A percentile compares a stretch with the other conserved stretches of the same genome.
Evolutionary conservation across 805 yeast species (phyloP).

Genomic region (Dipodascopsis uninucleata): DNA sequence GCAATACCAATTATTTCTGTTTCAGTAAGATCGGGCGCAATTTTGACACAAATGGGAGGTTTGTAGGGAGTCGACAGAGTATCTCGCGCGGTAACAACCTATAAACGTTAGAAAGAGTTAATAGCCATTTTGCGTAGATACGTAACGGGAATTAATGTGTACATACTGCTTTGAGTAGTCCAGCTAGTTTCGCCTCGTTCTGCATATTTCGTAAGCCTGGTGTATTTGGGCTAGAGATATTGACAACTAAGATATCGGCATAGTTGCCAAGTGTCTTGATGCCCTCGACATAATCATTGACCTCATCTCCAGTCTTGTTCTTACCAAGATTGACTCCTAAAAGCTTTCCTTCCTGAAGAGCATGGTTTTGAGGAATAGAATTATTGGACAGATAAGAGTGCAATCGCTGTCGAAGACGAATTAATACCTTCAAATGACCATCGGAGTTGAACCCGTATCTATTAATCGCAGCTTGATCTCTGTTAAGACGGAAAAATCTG

Average conservation of each 20-base stretch:
- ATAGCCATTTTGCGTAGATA: too few species aligned
- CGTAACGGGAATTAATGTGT: too few species aligned
- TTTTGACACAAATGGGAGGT: slow-evolving; percentile 84
- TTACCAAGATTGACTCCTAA: slow-evolving; percentile 87
- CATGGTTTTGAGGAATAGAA: slow-evolving; percentile 31
- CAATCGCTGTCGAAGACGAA: slow-evolving; percentile 63
- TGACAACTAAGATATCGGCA: slow-evolving; percentile 86
- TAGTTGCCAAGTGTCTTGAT: slow-evolving; percentile 73
- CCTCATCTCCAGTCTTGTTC: slow-evolving; percentile 87
- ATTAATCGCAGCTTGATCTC: slow-evolving; percentile 88
- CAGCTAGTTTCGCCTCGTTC: slow-evolving; percentile 66
- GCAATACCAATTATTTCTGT: slow-evolving; percentile 81
- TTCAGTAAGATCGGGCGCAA: slow-evolving; percentile 89
- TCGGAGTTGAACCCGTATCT: slow-evolving; percentile 92
- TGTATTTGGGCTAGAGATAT: slow-evolving; percentile 93
- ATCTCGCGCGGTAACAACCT: slow-evolving; percentile 72
- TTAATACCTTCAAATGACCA: slow-evolving; percentile 75
- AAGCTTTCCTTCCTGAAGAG: slow-evolving; percentile 61
- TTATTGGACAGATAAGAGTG: slow-evolving; percentile 24
- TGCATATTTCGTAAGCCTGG: slow-evolving; percentile 91
- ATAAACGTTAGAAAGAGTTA: slow-evolving; percentile 38
- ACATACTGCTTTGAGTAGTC: slow-evolving; percentile 45
- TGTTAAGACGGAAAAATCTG: slow-evolving; percentile 77
- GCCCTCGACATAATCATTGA: slow-evolving; percentile 79
- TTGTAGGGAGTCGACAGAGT: slow-evolving; percentile 41